phyloP scores from a whole-genome alignment of 2,329 filamentous ascomycete species.

The Colletotrichum musicola region DNA sequence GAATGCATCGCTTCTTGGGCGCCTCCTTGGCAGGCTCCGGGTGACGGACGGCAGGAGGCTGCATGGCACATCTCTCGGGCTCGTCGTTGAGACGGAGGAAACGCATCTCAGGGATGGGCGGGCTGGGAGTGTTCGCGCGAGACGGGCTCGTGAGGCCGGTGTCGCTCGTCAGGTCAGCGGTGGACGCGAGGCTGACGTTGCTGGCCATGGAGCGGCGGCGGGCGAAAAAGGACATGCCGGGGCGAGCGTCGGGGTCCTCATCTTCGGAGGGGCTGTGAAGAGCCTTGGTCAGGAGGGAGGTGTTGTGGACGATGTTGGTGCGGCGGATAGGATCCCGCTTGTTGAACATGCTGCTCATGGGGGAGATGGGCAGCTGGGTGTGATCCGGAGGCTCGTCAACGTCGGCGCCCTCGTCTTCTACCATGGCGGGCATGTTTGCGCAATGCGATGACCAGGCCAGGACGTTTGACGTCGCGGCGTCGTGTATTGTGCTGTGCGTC shows the following conservation, averaged over 20 bases:
- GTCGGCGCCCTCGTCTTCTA: slow-evolving; percentile 77
- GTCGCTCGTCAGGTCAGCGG: slow-evolving; percentile 94
- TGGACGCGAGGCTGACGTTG: slow-evolving; percentile 84
- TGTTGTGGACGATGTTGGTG: slow-evolving; percentile 67
- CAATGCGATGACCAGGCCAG: slow-evolving; percentile 60
- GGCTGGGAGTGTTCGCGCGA: slow-evolving; percentile 89
- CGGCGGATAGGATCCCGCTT: slow-evolving; percentile 61
- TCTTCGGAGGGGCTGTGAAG: slow-evolving; percentile 77
- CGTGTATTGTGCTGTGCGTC: slow-evolving; percentile 53
- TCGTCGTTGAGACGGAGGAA: slow-evolving; percentile 55
- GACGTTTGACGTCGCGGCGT: slow-evolving; percentile 55
- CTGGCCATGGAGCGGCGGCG: slow-evolving; percentile 79
- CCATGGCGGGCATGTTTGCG: slow-evolving; percentile 56
- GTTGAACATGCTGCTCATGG: slow-evolving; percentile 56
- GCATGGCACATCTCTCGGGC: slow-evolving; percentile 51
- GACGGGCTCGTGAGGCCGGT: slow-evolving; percentile 91
- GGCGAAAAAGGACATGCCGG: slow-evolving; percentile 51
- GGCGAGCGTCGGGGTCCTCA: slow-evolving; percentile 55
- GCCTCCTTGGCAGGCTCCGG: slow-evolving; percentile 51
- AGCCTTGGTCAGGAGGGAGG: slow-evolving; percentile 89
- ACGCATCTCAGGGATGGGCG: slow-evolving; percentile 76
- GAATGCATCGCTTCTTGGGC: slow-evolving; percentile 86
- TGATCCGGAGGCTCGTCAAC: slow-evolving; percentile 90
- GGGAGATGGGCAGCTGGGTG: slow-evolving; percentile 47
- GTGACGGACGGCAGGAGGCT: slow-evolving; percentile 71